These are phyloP conservation scores for Colletotrichum euphorbiae DNA, from an alignment of 2,329 filamentous ascomycete genomes.

Conservation along the genomic window DNA sequence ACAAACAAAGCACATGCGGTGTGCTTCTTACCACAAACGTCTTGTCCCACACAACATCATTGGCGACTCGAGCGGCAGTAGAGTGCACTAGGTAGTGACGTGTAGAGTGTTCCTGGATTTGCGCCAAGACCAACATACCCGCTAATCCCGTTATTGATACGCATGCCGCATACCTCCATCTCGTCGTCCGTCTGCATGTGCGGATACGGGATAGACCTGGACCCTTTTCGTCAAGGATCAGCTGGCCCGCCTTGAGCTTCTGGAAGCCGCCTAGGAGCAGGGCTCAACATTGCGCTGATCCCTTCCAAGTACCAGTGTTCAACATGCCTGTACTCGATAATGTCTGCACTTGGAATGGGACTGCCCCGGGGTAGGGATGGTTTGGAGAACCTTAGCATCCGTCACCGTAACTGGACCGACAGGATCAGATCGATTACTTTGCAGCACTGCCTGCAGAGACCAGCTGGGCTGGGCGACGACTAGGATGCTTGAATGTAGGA, in stretches of 20 bases:
- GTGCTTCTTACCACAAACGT: neutral
- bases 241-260: constrained; percentile 33
- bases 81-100: constrained; percentile 31
- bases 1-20: neutral
- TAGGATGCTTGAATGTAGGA: neutral
- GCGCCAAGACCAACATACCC: constrained; percentile 4
- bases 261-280: constrained; percentile 32
- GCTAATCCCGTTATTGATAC: constrained; percentile 25
- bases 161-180: constrained; percentile 9
- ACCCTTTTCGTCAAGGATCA: constrained; percentile 18
- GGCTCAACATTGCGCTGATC: constrained; percentile 13
- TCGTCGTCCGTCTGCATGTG: neutral
- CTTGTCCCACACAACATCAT: neutral
- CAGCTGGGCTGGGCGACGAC: neutral
- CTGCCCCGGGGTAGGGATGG: constrained; percentile 7
- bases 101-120: constrained; percentile 21
- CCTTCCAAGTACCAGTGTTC: neutral
- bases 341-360: neutral
- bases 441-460: constrained; percentile 8
- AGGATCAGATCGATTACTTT: neutral
- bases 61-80: neutral
- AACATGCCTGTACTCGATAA: neutral
- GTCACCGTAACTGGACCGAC: neutral
- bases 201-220: constrained; percentile 6
- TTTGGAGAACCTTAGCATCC: neutral